These are phyloP conservation scores for Singerocomus inundabilis DNA, from an alignment of 1,284 basidiomycete species.

Conservation along the genomic window DNA sequence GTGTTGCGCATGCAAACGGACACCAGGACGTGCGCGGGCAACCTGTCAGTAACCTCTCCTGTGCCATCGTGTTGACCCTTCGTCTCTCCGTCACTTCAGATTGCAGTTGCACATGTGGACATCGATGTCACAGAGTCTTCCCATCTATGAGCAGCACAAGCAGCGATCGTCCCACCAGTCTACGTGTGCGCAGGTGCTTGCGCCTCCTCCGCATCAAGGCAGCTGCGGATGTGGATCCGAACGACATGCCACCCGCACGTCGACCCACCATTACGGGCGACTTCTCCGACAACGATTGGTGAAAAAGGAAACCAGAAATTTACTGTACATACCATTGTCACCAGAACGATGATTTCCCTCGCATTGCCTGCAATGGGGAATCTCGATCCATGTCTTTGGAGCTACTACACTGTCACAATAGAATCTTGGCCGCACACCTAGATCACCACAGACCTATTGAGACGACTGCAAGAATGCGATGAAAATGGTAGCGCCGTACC, in stretches of 20 bases:
- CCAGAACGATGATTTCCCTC: conserved; percentile 47
- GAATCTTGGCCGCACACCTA: conserved; percentile 39
- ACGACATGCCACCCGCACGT: conserved; percentile 14
- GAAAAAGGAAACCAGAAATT: no score
- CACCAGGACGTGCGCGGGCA: conserved; percentile 30
- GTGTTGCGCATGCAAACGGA: conserved; percentile 30
- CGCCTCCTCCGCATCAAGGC: conserved; percentile 3
- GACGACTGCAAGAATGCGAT: not conserved
- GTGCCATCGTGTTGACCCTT: not conserved
- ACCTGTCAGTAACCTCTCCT: conserved; percentile 24
- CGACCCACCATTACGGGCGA: conserved; percentile 16
- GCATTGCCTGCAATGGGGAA: conserved; percentile 64
- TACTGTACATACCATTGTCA: no score
- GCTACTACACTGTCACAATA: conserved; percentile 39
- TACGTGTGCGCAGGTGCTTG: conserved; percentile 13
- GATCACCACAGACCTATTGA: not conserved
- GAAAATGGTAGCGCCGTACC: conserved; percentile 34
- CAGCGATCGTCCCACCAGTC: conserved; percentile 18
- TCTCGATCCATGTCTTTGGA: conserved; percentile 84
- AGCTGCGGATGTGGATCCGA: conserved; percentile 5
- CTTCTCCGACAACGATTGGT: conserved; percentile 32
- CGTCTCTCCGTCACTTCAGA: conserved; percentile 8
- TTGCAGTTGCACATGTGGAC: conserved; percentile 33
- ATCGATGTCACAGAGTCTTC: conserved; percentile 32
- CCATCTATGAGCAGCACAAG: conserved; percentile 32